Percentiles rank a stretch among this genome's conserved stretches.
Evolutionary conservation across 2,329 filamentous ascomycete genomes (phyloP).

Genomic region (Venturia pyrina): DNA sequence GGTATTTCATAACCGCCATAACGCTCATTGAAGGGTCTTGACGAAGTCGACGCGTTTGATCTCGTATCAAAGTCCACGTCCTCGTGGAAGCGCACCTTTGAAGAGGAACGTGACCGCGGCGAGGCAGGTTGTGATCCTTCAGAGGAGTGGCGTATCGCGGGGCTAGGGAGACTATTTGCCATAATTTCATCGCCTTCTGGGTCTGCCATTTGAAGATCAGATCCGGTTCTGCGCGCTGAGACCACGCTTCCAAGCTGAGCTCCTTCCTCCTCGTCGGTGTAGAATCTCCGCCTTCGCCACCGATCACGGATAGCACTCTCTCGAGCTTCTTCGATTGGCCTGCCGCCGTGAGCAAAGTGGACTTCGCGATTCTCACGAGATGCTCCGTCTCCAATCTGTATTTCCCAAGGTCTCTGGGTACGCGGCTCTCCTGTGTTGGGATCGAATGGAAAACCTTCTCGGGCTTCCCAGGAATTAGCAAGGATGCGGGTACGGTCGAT

Average conservation of each 20-base stretch:
- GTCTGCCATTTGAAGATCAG: neutral
- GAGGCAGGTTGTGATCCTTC: constrained; percentile 27
- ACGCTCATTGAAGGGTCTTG: constrained; percentile 54
- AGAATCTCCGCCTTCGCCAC: constrained; percentile 70
- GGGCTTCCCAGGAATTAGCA: constrained; percentile 7
- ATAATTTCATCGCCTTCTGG: neutral
- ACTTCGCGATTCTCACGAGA: neutral
- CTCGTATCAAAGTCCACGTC: constrained; percentile 59
- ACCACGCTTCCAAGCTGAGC: constrained; percentile 16
- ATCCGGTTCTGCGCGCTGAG: neutral
- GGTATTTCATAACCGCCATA: constrained; percentile 74
- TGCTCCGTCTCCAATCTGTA: neutral
- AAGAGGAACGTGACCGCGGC: constrained; percentile 58
- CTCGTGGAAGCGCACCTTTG: constrained; percentile 68
- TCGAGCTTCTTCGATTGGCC: neutral
- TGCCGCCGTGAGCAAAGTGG: constrained; percentile 6
- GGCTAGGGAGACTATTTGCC: neutral
- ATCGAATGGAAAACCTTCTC: constrained; percentile 8
- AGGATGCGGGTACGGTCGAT: neutral
- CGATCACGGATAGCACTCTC: constrained; percentile 48
- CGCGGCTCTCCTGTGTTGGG: neutral
- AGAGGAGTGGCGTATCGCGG: neutral
- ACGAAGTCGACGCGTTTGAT: constrained; percentile 65
- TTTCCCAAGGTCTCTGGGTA: neutral
- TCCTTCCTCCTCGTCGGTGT: constrained; percentile 78